These are phyloP conservation scores for Aspergillus bombycis DNA, from an alignment of 2,329 filamentous ascomycete genomes.

Conservation along the genomic window DNA sequence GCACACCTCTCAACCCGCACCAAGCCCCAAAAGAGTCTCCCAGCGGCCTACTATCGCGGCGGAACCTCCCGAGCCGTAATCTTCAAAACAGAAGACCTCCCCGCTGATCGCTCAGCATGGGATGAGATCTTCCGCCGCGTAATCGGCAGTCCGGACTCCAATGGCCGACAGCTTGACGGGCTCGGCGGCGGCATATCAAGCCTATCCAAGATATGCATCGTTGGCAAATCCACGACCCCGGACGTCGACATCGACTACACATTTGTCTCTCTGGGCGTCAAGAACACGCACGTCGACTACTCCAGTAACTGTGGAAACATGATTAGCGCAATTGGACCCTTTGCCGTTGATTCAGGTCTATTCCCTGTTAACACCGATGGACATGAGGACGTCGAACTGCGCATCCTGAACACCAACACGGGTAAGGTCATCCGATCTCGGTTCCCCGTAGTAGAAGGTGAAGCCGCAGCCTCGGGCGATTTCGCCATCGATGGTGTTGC, in stretches of 20 bases:
- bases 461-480: constrained; percentile 55
- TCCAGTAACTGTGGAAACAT: constrained; percentile 79
- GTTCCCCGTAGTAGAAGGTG: constrained; percentile 56
- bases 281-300: constrained; percentile 63
- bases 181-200: constrained; percentile 71
- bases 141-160: constrained; percentile 67
- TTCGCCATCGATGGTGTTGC: constrained; percentile 68
- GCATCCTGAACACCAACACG: constrained; percentile 74
- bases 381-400: constrained; percentile 50
- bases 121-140: constrained; percentile 59
- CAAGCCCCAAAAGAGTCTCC: constrained; percentile 32
- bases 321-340: constrained; percentile 68
- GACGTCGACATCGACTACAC: constrained; percentile 70
- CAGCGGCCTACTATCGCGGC: constrained; percentile 66
- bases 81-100: constrained; percentile 58
- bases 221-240: constrained; percentile 54
- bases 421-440: constrained; percentile 63
- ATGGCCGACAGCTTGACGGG: constrained; percentile 72
- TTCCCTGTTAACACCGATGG: constrained; percentile 28
- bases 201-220: constrained; percentile 71
- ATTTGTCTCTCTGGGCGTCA: constrained; percentile 70
- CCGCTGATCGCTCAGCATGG: constrained; percentile 51
- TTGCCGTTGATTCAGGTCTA: constrained; percentile 61
- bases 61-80: constrained; percentile 72
- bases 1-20: not conserved